phyloP scores from a whole-genome alignment of 2,329 filamentous ascomycete genomes.

The Bipolaris sorokiniana region DNA sequence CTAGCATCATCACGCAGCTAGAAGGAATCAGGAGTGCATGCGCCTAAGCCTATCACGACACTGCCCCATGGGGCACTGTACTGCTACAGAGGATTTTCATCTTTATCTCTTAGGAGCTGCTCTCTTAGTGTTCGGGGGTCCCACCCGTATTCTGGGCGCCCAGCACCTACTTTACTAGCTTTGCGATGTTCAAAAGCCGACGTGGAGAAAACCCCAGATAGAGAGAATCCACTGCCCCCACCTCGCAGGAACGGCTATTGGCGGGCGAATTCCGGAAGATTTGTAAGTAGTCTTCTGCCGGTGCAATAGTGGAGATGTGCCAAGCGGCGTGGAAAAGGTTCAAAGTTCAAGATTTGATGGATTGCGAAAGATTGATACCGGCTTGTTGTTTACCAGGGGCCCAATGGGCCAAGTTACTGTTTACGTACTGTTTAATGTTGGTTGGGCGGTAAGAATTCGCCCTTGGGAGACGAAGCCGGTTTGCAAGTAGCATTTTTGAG shows the following conservation, averaged over 20 bases:
- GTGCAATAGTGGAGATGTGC: not conserved
- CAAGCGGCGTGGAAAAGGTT: not conserved
- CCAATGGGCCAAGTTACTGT: not conserved
- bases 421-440: not conserved
- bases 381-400: not conserved
- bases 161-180: not conserved
- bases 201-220: not conserved
- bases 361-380: not conserved
- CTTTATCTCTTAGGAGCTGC: not conserved
- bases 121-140: not conserved
- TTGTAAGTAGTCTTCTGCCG: not conserved
- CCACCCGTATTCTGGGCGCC: not conserved
- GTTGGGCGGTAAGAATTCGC: not conserved
- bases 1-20: not conserved
- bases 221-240: not conserved
- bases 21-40: not conserved
- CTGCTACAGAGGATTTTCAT: not conserved
- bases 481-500: not conserved
- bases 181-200: not conserved
- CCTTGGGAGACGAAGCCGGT: not conserved
- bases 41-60: not conserved
- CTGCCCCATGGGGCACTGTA: not conserved
- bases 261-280: not conserved
- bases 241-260: not conserved
- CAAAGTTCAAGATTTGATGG: not conserved